Conservation (phyloP, 2,329 filamentous ascomycete species). For the Pseudonectria foliicola region DNA sequence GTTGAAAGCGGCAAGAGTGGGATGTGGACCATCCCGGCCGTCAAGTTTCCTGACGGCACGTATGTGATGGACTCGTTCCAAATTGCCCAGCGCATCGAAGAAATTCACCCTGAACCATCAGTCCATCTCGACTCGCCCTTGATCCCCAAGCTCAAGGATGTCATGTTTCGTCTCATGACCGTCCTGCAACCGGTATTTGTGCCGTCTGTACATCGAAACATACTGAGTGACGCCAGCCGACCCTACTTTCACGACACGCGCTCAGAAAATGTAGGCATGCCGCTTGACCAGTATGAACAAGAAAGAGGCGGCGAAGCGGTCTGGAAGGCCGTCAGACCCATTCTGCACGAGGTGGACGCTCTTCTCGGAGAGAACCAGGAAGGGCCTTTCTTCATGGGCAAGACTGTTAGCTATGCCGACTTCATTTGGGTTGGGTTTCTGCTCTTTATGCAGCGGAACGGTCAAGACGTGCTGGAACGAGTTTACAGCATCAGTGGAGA, state of each 20-base stretch:
- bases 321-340: conserved; percentile 38
- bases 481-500: conserved; percentile 32
- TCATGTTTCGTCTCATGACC: conserved; percentile 26
- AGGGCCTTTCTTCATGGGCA: conserved; percentile 56
- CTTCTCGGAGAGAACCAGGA: conserved; percentile 47
- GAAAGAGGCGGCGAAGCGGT: conserved; percentile 41
- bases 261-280: conserved; percentile 40
- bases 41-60: conserved; percentile 47
- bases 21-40: conserved; percentile 38
- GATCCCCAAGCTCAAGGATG: conserved; percentile 35
- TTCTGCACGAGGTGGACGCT: conserved; percentile 30
- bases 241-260: conserved; percentile 53
- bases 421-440: conserved; percentile 48
- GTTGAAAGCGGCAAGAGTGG: conserved; percentile 14
- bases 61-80: conserved; percentile 57
- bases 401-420: conserved; percentile 48
- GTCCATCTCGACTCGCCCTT: conserved; percentile 50
- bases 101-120: conserved; percentile 48
- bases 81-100: conserved; percentile 55
- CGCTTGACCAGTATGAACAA: conserved; percentile 41
- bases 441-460: conserved; percentile 32
- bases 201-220: conserved; percentile 37
- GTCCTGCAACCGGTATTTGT: conserved; percentile 36
- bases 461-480: conserved; percentile 27
- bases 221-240: conserved; percentile 45